phyloP scores from a whole-genome alignment of 2,329 filamentous ascomycete species.

The Penicillium sclerotiorum region DNA sequence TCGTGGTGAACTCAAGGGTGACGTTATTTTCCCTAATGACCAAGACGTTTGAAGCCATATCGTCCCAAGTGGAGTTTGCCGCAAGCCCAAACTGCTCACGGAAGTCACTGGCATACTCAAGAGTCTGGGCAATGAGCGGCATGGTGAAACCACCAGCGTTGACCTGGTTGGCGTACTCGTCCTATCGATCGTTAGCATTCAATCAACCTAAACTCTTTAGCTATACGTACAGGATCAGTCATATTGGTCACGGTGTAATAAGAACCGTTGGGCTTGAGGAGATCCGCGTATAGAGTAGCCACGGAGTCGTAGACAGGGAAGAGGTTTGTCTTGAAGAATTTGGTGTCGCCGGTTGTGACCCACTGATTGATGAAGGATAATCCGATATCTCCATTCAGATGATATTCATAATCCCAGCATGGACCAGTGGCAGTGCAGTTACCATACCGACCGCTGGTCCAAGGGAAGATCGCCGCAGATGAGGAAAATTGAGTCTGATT shows the following conservation, averaged over 20 bases:
- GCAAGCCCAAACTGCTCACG: constrained; percentile 58
- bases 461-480: constrained; percentile 65
- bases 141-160: constrained; percentile 72
- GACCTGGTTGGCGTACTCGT: constrained; percentile 69
- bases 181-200: constrained; percentile 36
- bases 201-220: background rate
- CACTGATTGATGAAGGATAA: constrained; percentile 64
- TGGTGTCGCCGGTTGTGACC: constrained; percentile 60
- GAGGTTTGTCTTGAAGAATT: constrained; percentile 57
- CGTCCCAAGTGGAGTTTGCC: constrained; percentile 60
- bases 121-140: constrained; percentile 59
- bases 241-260: constrained; percentile 62
- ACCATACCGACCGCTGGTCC: constrained; percentile 68
- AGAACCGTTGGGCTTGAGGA: constrained; percentile 63
- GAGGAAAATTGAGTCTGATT: constrained; percentile 60
- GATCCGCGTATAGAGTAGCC: constrained; percentile 62
- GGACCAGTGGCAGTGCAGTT: constrained; percentile 67
- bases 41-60: constrained; percentile 59
- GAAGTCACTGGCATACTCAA: constrained; percentile 61
- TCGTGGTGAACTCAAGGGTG: constrained; percentile 65
- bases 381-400: constrained; percentile 70
- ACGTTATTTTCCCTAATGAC: constrained; percentile 62
- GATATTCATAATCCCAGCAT: constrained; percentile 73
- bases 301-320: constrained; percentile 67
- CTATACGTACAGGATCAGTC: constrained; percentile 67